Base-by-base conservation (phyloP, 2,329 filamentous ascomycete species). In the Chaetoscypha palmicola region DNA sequence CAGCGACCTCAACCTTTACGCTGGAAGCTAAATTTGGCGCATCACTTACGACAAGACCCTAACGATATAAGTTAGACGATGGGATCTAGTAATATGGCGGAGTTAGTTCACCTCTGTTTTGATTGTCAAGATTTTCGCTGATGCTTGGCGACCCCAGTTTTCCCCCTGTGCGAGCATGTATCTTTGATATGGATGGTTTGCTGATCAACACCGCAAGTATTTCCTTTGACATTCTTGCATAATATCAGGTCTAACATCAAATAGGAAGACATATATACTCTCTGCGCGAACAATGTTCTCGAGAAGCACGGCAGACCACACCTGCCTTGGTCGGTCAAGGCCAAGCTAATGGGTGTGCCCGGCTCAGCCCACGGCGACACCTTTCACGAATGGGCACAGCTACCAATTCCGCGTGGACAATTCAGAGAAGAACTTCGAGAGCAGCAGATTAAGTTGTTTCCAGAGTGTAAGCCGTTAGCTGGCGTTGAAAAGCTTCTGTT, bases 101-200 rank as follows among this genome's bases (percentile, higher is more conserved):
- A n/a, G n/a, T n/a, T n/a, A n/a, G n/a, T n/a, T n/a, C n/a, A n/a
- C n/a, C n/a, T n/a, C n/a, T n/a, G n/a, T n/a, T n/a, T n/a, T n/a
- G n/a, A n/a, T n/a, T n/a, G n/a, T n/a, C n/a, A n/a, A n/a, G n/a
- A n/a, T n/a, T n/a, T n/a, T n/a, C n/a, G n/a, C n/a, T n/a, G n/a
- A n/a, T n/a, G n/a, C n/a, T n/a, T n/a, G n/a, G n/a, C n/a, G n/a
- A n/a, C n/a, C n/a, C 14, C 59, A 87, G 83, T 62, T 82, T 89
- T 64, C 84, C 86, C 19, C 80, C 83, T 37, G 75, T 97, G 46
- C 78, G 89, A 56, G 92, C 91, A 55, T 96, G 90, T 66, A 82
- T 98, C 53, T 98, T 98, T 65, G 92, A 98, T 72, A 96, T 97
- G 90, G 92, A 98, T 66, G 92, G 92, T 49, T 82, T 98, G 24